Evolutionary conservation across 192 early-diverging fungal species (phyloP).

Genomic region (Chytriomyces sp.): DNA sequence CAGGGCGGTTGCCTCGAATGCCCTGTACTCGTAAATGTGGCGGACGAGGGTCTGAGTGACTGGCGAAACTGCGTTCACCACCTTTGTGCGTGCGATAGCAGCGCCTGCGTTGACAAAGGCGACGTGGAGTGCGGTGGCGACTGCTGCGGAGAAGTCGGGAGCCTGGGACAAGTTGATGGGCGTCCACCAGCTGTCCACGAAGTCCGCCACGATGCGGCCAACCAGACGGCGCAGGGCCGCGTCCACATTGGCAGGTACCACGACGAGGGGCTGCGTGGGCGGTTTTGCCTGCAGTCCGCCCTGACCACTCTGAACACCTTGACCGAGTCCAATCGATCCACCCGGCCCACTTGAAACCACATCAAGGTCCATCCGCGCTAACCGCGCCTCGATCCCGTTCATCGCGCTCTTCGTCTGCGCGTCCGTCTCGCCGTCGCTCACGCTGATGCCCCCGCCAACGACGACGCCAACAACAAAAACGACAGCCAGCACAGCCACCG

Average conservation of each 20-base stretch:
- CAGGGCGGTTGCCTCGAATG: constrained; percentile 34
- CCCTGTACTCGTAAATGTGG: constrained; percentile 46
- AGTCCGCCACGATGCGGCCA: constrained; percentile 41
- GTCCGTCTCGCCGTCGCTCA: not conserved
- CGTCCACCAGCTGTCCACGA: constrained; percentile 42
- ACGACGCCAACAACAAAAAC: constrained; percentile 6
- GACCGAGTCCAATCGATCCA: not conserved
- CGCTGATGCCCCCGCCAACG: not conserved
- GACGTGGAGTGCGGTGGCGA: constrained; percentile 24
- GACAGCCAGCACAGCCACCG: not conserved
- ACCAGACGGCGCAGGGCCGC: constrained; percentile 32
- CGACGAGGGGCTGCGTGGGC: not conserved
- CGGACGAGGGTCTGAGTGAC: constrained; percentile 33
- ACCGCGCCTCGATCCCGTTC: constrained; percentile 1
- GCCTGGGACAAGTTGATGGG: constrained; percentile 42
- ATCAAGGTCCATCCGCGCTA: not conserved
- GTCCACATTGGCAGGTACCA: not conserved
- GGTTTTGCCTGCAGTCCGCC: not conserved
- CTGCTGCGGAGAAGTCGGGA: constrained; percentile 39
- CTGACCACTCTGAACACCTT: not conserved
- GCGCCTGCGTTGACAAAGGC: constrained; percentile 30
- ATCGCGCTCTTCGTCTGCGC: not conserved
- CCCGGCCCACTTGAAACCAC: not conserved
- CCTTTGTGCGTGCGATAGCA: constrained; percentile 14
- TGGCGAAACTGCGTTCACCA: constrained; percentile 27